Evolutionary conservation across 2,329 filamentous ascomycete species (phyloP), one percentile per base, ranked within the genome.

Genomic region (Cladosporium sp.): DNA sequence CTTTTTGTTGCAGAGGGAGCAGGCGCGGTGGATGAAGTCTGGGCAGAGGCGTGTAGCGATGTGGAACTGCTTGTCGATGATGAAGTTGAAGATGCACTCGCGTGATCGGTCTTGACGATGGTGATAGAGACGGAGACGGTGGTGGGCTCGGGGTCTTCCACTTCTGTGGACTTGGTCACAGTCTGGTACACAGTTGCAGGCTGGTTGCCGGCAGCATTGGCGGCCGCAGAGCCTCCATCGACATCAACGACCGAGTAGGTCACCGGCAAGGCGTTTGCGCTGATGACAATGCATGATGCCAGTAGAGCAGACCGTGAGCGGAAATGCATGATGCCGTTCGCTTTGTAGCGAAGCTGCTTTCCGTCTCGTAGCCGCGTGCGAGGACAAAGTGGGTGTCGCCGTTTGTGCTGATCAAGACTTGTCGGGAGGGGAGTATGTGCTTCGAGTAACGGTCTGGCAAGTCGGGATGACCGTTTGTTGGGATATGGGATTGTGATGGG

Each of bases 241-340:
- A 53, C 56, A 44, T 53, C 56, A 47, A 58, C 56, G 39, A 53
- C 48, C 4, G 48, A 58, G 39, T 53, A 58, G 42, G 48, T 58
- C 10, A 50, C 37, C 15, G 56, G 55, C 19, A 57, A 35, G 9
- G 51, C 51, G 19, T 47, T 39, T 25, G 37, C 51, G 19, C 40
- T 24, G 39, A 55, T 24, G n/a, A 40, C 51, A 45, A 55, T 32
- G 40, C 51, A 55, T 45, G 51, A 55, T 10, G 45, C 37, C 15
- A 57, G 6, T 24, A 57, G 19, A 13, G 55, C 39, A 44, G 55
- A 57, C 10, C 45, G 55, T 19, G 39, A 32, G 45, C 35, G n/a
- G 45, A 57, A 49, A 24, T 51, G 47, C 55, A 57, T 57, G 3
- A 36, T 25, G 37, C 28, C 42, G 22, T 45, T 5, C 25, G 42